Conservation (phyloP, 208 protist genomes). For the Porcisia hertigi region DNA sequence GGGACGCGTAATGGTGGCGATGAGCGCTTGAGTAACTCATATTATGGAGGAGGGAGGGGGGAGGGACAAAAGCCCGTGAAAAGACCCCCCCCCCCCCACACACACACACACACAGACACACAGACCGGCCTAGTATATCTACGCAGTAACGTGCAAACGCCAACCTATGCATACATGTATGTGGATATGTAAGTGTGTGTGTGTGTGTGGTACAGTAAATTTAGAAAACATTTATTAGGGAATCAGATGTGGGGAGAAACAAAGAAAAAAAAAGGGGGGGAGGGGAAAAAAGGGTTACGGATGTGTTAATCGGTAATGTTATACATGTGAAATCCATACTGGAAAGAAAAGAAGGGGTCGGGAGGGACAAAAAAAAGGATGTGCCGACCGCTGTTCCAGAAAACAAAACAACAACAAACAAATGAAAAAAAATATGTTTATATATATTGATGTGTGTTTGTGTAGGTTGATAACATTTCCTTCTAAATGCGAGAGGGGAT, state of each 20-base stretch:
- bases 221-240: too few species aligned
- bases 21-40: not conserved
- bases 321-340: not conserved
- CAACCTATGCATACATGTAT: too few species aligned
- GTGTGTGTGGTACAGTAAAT: not conserved
- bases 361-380: not conserved
- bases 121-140: not conserved
- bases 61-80: too few species aligned
- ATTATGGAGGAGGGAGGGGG: not conserved
- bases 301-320: not conserved
- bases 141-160: not conserved
- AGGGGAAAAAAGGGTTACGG: not conserved
- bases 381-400: too few species aligned
- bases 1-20: not conserved
- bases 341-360: not conserved
- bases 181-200: not conserved
- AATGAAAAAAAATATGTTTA: too few species aligned
- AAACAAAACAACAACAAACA: too few species aligned
- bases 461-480: not conserved
- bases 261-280: not conserved
- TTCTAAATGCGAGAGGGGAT: not conserved
- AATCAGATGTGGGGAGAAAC: too few species aligned
- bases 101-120: not conserved
- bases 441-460: too few species aligned
- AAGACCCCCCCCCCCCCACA: too few species aligned